Conservation (phyloP, 1,139 yeast species). For the Blastobotrys ciferrii region DNA sequence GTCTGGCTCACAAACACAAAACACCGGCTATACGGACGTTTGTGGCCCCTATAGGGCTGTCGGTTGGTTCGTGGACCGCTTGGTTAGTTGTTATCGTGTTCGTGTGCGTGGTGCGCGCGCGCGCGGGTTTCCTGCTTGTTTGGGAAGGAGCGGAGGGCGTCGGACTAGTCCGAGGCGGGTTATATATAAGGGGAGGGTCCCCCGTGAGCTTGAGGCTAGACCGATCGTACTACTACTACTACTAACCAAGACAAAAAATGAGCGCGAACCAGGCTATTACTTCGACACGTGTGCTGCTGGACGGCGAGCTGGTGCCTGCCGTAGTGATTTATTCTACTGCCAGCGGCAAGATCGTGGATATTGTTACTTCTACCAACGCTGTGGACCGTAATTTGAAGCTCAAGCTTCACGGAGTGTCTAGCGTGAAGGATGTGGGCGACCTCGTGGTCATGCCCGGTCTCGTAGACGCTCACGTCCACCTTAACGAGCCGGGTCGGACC, state of each 20-base stretch:
- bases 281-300: slow-evolving; percentile 62
- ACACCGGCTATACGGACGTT: too few species aligned
- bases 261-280: slow-evolving; percentile 47
- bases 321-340: slow-evolving; percentile 62
- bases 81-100: too few species aligned
- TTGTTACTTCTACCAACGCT: slow-evolving; percentile 45
- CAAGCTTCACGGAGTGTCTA: slow-evolving; percentile 26
- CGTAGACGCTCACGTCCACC: slow-evolving; percentile 89
- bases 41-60: not conserved
- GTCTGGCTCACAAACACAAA: not conserved
- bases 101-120: not conserved
- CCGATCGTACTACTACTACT: not conserved
- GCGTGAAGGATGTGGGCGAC: slow-evolving; percentile 58
- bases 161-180: not conserved
- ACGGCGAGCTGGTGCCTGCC: slow-evolving; percentile 54
- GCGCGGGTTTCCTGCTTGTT: not conserved
- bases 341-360: slow-evolving; percentile 63
- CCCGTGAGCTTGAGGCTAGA: not conserved
- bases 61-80: not conserved
- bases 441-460: slow-evolving; percentile 78
- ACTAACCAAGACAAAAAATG: too few species aligned
- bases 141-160: not conserved
- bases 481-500: slow-evolving; percentile 92
- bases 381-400: slow-evolving; percentile 26
- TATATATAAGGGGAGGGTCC: not conserved